Conservation (phyloP, 2,329 filamentous ascomycete species). For the Colletotrichum filicis region DNA sequence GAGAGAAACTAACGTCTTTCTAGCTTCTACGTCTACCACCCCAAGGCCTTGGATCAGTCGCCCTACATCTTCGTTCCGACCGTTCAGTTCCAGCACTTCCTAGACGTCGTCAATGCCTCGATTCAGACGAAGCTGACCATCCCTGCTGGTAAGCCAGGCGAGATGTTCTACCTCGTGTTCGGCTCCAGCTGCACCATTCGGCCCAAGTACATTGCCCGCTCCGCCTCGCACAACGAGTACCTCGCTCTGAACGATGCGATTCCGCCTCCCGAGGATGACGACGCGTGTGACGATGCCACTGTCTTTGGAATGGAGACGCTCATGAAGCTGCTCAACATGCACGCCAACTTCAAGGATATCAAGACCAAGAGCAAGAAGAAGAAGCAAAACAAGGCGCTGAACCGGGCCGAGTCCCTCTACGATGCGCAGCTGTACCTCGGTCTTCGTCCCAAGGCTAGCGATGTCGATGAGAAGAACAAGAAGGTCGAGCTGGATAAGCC, state of each 20-base stretch:
- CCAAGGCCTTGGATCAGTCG: slow-evolving; percentile 54
- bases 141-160: slow-evolving; percentile 60
- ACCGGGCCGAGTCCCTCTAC: slow-evolving; percentile 18
- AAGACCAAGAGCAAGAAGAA: slow-evolving; percentile 31
- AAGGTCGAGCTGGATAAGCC: slow-evolving; percentile 10
- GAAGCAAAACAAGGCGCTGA: slow-evolving; percentile 21
- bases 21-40: slow-evolving; percentile 76
- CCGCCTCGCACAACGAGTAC: slow-evolving; percentile 40
- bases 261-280: slow-evolving; percentile 18
- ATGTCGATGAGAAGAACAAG: slow-evolving; percentile 1
- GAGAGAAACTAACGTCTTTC: background rate
- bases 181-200: slow-evolving; percentile 67
- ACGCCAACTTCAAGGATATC: slow-evolving; percentile 40
- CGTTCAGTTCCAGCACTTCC: slow-evolving; percentile 71
- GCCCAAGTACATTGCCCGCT: slow-evolving; percentile 75
- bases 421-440: slow-evolving; percentile 34
- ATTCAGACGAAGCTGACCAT: slow-evolving; percentile 66
- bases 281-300: slow-evolving; percentile 1
- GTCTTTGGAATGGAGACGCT: slow-evolving; percentile 19
- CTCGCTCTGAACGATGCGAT: slow-evolving; percentile 4
- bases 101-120: slow-evolving; percentile 72
- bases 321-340: slow-evolving; percentile 19
- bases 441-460: slow-evolving; percentile 19
- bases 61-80: slow-evolving; percentile 76
- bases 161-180: slow-evolving; percentile 72